A percentile compares a stretch with the other conserved stretches of the same genome.
Evolutionary conservation across 257 asterid genomes (phyloP).

Genomic region (Ballota nigra): DNA sequence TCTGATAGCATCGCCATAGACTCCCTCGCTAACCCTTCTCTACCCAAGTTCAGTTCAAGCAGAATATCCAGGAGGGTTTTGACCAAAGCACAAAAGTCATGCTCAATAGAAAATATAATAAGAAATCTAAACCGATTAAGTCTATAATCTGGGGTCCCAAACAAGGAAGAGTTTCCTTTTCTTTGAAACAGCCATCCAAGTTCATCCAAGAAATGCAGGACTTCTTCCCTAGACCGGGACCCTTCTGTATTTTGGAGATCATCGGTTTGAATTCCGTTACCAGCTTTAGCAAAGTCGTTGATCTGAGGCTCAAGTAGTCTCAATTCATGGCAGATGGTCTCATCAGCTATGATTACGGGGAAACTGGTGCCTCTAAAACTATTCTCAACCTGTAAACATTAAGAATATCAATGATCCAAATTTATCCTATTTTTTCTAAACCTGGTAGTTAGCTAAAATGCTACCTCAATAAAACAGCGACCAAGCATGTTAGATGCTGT

Average conservation of each 20-base stretch:
- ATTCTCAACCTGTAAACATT: slow-evolving; percentile 59
- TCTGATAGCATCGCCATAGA: slow-evolving; percentile 69
- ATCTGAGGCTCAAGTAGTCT: slow-evolving; percentile 66
- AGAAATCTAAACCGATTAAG: slow-evolving; percentile 65
- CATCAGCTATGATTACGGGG: slow-evolving; percentile 82
- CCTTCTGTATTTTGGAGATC: slow-evolving; percentile 24
- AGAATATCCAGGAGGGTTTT: slow-evolving; percentile 68
- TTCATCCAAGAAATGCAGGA: slow-evolving; percentile 74
- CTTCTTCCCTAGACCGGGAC: slow-evolving; percentile 50
- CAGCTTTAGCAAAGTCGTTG: slow-evolving; percentile 28
- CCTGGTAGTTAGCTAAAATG: not conserved
- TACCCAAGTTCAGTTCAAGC: slow-evolving; percentile 55
- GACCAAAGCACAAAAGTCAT: slow-evolving; percentile 63
- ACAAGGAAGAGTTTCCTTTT: slow-evolving; percentile 48
- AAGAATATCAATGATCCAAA: not conserved
- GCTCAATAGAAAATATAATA: slow-evolving; percentile 71
- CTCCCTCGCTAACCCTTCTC: slow-evolving; percentile 44
- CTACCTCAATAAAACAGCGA: slow-evolving; percentile 85
- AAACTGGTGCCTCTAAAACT: slow-evolving; percentile 54
- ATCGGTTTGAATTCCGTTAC: slow-evolving; percentile 24
- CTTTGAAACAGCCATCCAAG: slow-evolving; percentile 95
- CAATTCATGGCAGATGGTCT: slow-evolving; percentile 63
- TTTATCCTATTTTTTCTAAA: no score
- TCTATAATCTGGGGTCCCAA: slow-evolving; percentile 46
- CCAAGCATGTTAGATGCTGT: slow-evolving; percentile 42